Conservation (phyloP, 441 rosid species). For the Mallotus repandus region DNA sequence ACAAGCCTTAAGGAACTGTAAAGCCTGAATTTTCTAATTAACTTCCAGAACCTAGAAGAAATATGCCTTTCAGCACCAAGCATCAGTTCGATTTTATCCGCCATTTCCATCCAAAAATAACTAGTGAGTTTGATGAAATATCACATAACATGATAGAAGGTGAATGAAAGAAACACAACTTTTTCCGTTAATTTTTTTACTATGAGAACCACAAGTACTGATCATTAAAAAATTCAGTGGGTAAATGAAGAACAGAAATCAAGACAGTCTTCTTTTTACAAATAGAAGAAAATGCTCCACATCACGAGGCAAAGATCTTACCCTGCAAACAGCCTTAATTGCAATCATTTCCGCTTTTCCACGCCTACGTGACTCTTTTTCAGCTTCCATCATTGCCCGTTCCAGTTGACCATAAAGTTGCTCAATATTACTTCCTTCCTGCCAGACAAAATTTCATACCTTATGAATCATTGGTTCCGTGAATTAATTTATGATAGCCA, state of each 20-base stretch:
- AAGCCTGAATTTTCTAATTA: not conserved
- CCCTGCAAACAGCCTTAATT: constrained; percentile 62
- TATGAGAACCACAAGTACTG: not conserved
- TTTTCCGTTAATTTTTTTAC: not conserved
- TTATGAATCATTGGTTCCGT: constrained; percentile 26
- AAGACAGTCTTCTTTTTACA: not conserved
- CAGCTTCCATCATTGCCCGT: constrained; percentile 51
- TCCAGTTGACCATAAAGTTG: constrained; percentile 36
- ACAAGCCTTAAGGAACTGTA: not conserved
- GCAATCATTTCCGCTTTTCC: constrained; percentile 64
- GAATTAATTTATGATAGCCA: constrained; percentile 4
- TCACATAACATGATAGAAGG: not conserved
- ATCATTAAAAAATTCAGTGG: not conserved
- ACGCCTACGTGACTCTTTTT: constrained; percentile 56
- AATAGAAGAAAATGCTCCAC: not conserved
- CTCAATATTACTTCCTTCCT: constrained; percentile 58
- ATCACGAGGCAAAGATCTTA: constrained; percentile 13
- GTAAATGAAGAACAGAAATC: not conserved
- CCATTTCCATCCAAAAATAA: not conserved
- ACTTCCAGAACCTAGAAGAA: not conserved
- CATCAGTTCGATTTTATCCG: not conserved
- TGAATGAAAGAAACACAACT: not conserved
- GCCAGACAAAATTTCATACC: constrained; percentile 16
- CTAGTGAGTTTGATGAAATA: not conserved
- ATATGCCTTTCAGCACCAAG: not conserved